Evolutionary conservation across 108 stramenopile genomes (phyloP).

Genomic region (Schizochytrium sp.): DNA sequence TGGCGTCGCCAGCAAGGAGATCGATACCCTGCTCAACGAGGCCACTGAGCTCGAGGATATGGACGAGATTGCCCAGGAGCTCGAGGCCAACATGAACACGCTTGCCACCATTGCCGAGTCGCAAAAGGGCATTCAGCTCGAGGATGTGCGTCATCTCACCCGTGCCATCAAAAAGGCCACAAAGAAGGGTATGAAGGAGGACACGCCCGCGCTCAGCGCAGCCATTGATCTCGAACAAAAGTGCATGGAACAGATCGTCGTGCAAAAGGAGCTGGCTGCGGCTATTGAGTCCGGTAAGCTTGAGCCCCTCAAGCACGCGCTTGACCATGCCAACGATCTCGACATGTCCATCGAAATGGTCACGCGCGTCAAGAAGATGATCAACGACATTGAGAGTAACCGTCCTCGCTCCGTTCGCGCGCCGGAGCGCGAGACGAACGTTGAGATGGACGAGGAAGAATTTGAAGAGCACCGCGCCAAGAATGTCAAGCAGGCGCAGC

Average conservation of each 20-base stretch:
- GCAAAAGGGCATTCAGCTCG: background rate
- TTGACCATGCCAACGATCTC: constrained; percentile 46
- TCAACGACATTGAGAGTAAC: constrained; percentile 36
- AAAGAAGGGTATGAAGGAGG: constrained; percentile 26
- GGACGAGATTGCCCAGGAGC: constrained; percentile 23
- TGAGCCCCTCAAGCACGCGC: constrained; percentile 38
- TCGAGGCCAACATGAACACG: background rate
- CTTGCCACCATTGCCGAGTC: constrained; percentile 1
- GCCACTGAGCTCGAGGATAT: constrained; percentile 24
- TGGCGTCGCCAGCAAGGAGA: background rate
- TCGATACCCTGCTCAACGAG: background rate
- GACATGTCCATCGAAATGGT: constrained; percentile 39
- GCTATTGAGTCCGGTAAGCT: background rate
- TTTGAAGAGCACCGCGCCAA: constrained; percentile 36
- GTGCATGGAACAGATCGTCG: constrained; percentile 3
- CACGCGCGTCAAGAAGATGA: constrained; percentile 27
- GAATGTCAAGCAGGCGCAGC: constrained; percentile 26
- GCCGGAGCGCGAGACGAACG: constrained; percentile 23
- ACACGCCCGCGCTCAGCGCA: background rate
- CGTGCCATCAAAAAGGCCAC: constrained; percentile 27
- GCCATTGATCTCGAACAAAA: background rate
- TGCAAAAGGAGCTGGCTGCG: background rate
- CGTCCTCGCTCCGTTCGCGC: background rate
- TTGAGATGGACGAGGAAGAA: constrained; percentile 32
- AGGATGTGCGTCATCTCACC: constrained; percentile 12